phyloP scores from a whole-genome alignment of 352 stramenopile genomes.

The Aphanomyces invadans region DNA sequence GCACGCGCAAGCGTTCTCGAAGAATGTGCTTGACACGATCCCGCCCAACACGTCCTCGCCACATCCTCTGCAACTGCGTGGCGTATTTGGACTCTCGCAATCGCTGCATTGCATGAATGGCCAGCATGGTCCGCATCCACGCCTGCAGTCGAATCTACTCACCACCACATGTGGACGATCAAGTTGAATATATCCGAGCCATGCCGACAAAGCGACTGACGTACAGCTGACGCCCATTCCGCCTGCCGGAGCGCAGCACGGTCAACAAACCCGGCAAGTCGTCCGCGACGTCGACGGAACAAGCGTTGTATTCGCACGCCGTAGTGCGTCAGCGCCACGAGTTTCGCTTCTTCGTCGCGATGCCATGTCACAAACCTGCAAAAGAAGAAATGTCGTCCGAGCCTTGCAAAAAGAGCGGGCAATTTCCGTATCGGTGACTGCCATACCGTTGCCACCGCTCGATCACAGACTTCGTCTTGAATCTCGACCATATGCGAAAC shows the following conservation, averaged over 20 bases:
- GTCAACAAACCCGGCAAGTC: conserved; percentile 30
- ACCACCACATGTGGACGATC: no score
- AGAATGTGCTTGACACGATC: conserved; percentile 37
- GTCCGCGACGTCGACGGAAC: conserved; percentile 40
- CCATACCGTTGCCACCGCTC: conserved; percentile 36
- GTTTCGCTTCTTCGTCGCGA: conserved; percentile 31
- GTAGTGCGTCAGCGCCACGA: conserved; percentile 37
- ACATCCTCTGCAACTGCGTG: conserved; percentile 38
- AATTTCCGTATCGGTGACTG: no score
- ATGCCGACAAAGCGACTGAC: not conserved
- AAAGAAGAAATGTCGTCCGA: not conserved
- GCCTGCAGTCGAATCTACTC: conserved; percentile 31
- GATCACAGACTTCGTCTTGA: conserved; percentile 36
- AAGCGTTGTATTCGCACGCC: conserved; percentile 52
- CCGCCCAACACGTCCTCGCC: conserved; percentile 35
- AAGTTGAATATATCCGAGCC: no score
- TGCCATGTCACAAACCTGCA: conserved; percentile 33
- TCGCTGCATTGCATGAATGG: conserved; percentile 23
- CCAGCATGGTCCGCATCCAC: conserved; percentile 30
- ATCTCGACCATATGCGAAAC: conserved; percentile 44
- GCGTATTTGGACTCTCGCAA: conserved; percentile 28
- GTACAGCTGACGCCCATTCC: conserved; percentile 34
- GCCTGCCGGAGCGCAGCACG: conserved; percentile 32
- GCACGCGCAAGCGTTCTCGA: conserved; percentile 34
- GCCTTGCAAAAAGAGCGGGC: no score